Evolutionary conservation across 768 basidiomycete species (phyloP), one percentile per base, ranked within the genome.

Genomic region (Udeniomyces megalosporus): DNA sequence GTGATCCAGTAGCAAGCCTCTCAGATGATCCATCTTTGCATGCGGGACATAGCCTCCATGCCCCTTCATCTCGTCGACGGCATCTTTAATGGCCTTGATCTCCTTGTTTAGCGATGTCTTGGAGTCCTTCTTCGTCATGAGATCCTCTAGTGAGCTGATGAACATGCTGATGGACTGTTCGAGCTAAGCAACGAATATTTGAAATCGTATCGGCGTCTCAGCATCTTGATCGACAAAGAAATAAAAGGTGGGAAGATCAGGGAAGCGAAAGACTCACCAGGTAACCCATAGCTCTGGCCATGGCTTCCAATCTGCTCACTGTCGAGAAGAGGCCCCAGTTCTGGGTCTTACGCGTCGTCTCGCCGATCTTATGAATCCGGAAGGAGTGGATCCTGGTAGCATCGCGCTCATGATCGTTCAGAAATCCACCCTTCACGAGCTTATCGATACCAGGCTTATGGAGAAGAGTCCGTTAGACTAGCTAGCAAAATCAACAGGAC

Each of bases 11-110:
- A 73, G 67, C 31, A 97, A 76, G 3, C 77, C 75, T 61, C 82
- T 82, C 12, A 93, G 78, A 62, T 79, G 83, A 51, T 89, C 88
- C 82, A 96, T 85, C 76, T 99, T 99, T 3, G 93, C 93, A 74
- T 99, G 93, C 11, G 70, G 58, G 65, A 69, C 68, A 44, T 70
- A 67, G 59, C 73, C 69, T 42, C 67, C 45, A 34, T 65, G 56
- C 62, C 55, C 42, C 12, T 67, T 45, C 49, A 71, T 57, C 3
- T 64, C 48, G 29, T 61, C 65, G 69, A 70, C 17, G 34, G 61
- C 32, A 52, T 49, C 42, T 58, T 79, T 71, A 1, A 77, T 71
- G 68, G 84, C 49, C 69, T 70, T 52, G 46, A 66, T 57, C 68
- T 72, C 61, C 48, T 70, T 69, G 78, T 12, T 69, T 0, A 70